Percentiles rank a stretch among this genome's conserved stretches.
Evolutionary conservation across 2,329 filamentous ascomycete species (phyloP).

Genomic region (Grosmannia penicillata): DNA sequence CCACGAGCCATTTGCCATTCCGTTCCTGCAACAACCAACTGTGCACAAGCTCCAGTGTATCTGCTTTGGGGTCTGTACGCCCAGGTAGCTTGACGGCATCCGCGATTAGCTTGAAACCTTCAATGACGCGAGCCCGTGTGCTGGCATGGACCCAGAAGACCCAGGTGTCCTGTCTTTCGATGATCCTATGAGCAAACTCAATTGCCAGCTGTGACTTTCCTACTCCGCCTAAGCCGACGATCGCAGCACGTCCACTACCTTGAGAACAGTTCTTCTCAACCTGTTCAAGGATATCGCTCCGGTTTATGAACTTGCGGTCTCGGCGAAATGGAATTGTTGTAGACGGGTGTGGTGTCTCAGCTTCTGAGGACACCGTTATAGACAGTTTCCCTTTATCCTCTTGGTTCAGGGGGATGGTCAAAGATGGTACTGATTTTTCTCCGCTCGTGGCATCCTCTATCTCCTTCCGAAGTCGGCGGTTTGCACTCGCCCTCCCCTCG

Average conservation of each 20-base stretch:
- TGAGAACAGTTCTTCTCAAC: neutral
- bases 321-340: neutral
- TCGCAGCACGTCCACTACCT: neutral
- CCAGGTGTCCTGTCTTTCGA: too few species aligned
- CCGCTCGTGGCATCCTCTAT: neutral
- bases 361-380: too few species aligned
- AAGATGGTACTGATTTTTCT: too few species aligned
- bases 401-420: too few species aligned
- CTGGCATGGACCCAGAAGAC: neutral
- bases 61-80: neutral
- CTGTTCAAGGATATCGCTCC: neutral
- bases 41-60: neutral
- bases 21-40: neutral
- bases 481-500: conserved; percentile 7
- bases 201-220: neutral
- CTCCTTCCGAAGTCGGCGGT: neutral
- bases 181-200: neutral
- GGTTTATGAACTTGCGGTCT: neutral
- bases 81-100: neutral
- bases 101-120: neutral
- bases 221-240: neutral
- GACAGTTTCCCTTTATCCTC: too few species aligned
- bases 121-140: neutral
- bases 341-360: too few species aligned
- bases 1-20: neutral